Evolutionary conservation across 768 basidiomycete genomes (phyloP).

Genomic region (Hypholoma fasciculare): DNA sequence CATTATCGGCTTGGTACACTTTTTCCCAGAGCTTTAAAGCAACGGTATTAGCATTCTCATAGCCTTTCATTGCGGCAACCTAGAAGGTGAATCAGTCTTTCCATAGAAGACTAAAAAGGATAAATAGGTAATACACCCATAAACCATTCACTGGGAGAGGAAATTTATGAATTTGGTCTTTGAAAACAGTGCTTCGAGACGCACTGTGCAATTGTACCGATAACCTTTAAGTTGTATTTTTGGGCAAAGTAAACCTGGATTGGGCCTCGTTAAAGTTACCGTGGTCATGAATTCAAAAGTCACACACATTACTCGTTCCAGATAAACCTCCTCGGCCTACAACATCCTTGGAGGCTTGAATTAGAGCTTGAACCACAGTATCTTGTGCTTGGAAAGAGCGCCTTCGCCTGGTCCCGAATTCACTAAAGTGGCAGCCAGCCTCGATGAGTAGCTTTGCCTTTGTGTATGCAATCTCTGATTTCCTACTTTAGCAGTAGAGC

Average conservation of each 20-base stretch:
- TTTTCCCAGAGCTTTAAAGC: slow-evolving; percentile 89
- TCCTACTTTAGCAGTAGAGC: slow-evolving; percentile 42
- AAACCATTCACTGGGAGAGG: slow-evolving; percentile 69
- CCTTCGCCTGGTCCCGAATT: slow-evolving; percentile 86
- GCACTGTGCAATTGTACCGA: slow-evolving; percentile 89
- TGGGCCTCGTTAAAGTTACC: background rate
- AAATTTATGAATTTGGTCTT: background rate
- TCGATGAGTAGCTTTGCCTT: slow-evolving; percentile 69
- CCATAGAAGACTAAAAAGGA: background rate
- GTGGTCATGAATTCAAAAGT: background rate
- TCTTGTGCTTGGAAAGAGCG: slow-evolving; percentile 78
- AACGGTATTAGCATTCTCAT: slow-evolving; percentile 67
- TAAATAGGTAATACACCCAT: slow-evolving; percentile 63
- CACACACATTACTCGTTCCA: slow-evolving; percentile 87
- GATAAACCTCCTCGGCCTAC: slow-evolving; percentile 54
- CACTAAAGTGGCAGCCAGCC: slow-evolving; percentile 72
- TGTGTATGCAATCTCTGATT: slow-evolving; percentile 63
- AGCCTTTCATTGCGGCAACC: slow-evolving; percentile 85
- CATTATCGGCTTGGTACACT: slow-evolving; percentile 54
- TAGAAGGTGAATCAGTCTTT: slow-evolving; percentile 24
- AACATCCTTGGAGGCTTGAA: slow-evolving; percentile 59
- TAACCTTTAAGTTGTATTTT: slow-evolving; percentile 61
- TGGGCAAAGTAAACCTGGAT: slow-evolving; percentile 80
- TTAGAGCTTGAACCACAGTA: slow-evolving; percentile 66
- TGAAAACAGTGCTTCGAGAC: slow-evolving; percentile 24